phyloP scores from a whole-genome alignment of 2,329 filamentous ascomycete genomes.

The Aspergillus ochraceoroseus region DNA sequence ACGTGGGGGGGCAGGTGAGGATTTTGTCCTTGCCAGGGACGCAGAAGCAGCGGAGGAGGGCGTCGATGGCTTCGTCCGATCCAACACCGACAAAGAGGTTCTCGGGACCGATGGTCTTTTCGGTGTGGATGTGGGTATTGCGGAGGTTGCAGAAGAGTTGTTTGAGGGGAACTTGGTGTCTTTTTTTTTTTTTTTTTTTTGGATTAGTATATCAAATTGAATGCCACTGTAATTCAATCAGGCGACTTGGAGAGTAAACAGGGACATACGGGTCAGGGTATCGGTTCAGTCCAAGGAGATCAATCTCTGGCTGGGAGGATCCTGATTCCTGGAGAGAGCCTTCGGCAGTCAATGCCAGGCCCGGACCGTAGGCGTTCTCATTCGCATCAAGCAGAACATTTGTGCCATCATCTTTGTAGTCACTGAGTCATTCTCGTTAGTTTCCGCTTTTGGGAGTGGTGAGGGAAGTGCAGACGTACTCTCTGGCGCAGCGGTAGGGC shows the following conservation, averaged over 20 bases:
- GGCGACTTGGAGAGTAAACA: background rate
- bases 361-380: constrained; percentile 91
- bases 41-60: constrained; percentile 89
- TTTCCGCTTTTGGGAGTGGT: constrained; percentile 9
- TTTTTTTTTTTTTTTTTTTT: too few species aligned
- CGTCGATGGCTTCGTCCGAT: constrained; percentile 95
- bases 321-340: constrained; percentile 47
- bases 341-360: constrained; percentile 53
- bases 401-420: constrained; percentile 97
- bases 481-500: constrained; percentile 75
- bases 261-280: constrained; percentile 74
- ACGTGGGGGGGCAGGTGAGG: constrained; percentile 90
- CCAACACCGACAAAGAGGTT: constrained; percentile 94
- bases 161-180: constrained; percentile 82
- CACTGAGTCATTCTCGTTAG: constrained; percentile 52
- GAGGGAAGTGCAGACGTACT: constrained; percentile 52
- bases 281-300: constrained; percentile 78
- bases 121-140: constrained; percentile 74
- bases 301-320: constrained; percentile 53
- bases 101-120: constrained; percentile 66
- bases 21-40: constrained; percentile 81
- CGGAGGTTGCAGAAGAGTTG: constrained; percentile 78
- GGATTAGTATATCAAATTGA: too few species aligned
- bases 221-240: too few species aligned
- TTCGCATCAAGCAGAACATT: constrained; percentile 97